Base-by-base conservation (phyloP, 2,329 filamentous ascomycete species). In the Pseudogymnoascus verrucosus region DNA sequence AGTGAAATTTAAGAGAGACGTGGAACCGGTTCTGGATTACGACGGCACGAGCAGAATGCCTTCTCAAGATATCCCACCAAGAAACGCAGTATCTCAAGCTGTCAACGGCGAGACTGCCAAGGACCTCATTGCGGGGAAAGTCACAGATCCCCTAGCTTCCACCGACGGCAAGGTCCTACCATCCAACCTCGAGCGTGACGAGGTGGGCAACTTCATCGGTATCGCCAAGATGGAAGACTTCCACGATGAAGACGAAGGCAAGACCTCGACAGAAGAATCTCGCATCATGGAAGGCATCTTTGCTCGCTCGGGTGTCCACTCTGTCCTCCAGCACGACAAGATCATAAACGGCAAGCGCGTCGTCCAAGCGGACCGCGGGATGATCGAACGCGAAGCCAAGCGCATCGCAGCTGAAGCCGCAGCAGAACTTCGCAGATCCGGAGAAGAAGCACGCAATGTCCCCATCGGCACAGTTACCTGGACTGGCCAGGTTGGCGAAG, bases 241-340 rank as follows among this genome's bases (percentile, higher is more conserved):
- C 69, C 79, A 83, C 40, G 82, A 82, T 26, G 68, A 71, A 28
- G 71, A 71, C 10, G 75, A 79, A 54, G 78, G 80, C 7, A 74
- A 77, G 1, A 69, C 75, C 1, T 47, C 74, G 0, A 76, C 80
- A 8, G 83, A 86, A 44, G 89, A 93, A 73, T 87, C 87, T 62
- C 89, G 91, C 51, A 85, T 98, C 68, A 89, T 98, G 78, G 88
- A 93, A 67, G 89, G 90, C 61, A 91, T 99, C 63, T 96, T 98
- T 73, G 88, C 92, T 1, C 86, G 88, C 42, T 89, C 91, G 0
- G 89, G 88, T 2, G 89, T 98, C 1, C 92, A 96, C 70, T 92
- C 89, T n/a, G 91, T 93, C 0, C 84, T 97, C 51, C 91, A 97
- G 70, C 95, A 99, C 73, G 95, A 98, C 68, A 85, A 91, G 62